These are phyloP conservation scores for Russula brevipes DNA, from an alignment of 768 basidiomycete species.

Conservation along the genomic window DNA sequence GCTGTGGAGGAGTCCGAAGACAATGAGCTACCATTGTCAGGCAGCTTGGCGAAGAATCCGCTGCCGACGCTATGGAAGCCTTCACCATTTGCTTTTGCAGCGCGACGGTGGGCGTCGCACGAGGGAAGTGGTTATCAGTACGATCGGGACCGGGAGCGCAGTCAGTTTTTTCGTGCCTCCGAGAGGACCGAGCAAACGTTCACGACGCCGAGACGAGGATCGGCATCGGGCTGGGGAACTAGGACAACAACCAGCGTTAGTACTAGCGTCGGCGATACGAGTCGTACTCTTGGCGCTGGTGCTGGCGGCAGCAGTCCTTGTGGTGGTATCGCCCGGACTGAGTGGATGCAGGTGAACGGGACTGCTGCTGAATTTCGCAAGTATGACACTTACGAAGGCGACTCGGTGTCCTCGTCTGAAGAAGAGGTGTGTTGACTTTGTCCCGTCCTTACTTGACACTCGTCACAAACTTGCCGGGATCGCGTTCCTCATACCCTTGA, in stretches of 20 bases:
- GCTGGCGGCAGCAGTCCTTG: slow-evolving; percentile 3
- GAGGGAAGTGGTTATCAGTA: background rate
- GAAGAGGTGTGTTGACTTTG: slow-evolving; percentile 24
- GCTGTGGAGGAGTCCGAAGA: slow-evolving; percentile 23
- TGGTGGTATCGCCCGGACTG: slow-evolving; percentile 4
- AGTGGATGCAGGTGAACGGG: slow-evolving; percentile 20
- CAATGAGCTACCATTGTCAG: slow-evolving; percentile 17
- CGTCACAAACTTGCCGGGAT: slow-evolving; percentile 9
- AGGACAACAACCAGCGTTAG: background rate
- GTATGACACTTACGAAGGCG: slow-evolving; percentile 16
- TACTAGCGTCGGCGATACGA: slow-evolving; percentile 6
- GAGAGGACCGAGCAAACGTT: background rate
- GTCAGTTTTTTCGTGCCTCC: slow-evolving; percentile 14
- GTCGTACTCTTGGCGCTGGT: slow-evolving; percentile 1
- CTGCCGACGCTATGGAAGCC: slow-evolving; percentile 22
- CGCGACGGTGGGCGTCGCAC: slow-evolving; percentile 23
- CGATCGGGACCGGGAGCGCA: slow-evolving; percentile 7
- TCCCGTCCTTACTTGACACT: slow-evolving; percentile 14
- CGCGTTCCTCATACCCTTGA: slow-evolving; percentile 2
- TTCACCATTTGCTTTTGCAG: slow-evolving; percentile 21
- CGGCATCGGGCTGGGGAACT: background rate
- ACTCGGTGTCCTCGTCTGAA: slow-evolving; percentile 21
- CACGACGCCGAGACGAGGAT: background rate
- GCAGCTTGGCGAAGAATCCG: slow-evolving; percentile 2
- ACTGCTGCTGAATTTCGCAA: background rate